Evolutionary conservation across 164 flowering plant species (phyloP), one percentile per base, ranked within the genome.

Genomic region (Umbilicus rupestris): DNA sequence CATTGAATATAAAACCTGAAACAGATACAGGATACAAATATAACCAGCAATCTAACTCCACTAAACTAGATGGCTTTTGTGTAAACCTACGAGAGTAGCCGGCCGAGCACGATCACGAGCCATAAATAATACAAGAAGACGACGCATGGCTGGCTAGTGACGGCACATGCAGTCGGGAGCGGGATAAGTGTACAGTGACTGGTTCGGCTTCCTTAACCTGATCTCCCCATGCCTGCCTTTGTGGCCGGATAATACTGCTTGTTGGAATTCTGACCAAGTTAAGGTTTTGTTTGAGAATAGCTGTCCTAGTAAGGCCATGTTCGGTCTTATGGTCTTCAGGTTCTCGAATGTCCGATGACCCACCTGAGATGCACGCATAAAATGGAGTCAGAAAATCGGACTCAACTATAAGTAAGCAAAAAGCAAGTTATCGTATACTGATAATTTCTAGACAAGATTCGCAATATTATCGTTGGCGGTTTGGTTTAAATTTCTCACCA

Each of bases 131-230:
- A n/a, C n/a, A n/a, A n/a, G n/a, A n/a, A n/a, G n/a, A n/a, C n/a
- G n/a, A n/a, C n/a, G n/a, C n/a, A n/a, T n/a, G n/a, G n/a, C n/a
- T n/a, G 55, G 47, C 70, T 78, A 85, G 31, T 70, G 86, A 59
- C 65, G 80, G 77, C 99, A 94, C 95, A 94, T 87, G 78, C 99
- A 94, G 71, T 87, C 98, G 10, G 98, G 97, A 68, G 86, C 90
- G 39, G 98, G 99, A 71, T 91, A 94, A 30, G 97, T 94, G 62
- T 94, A 94, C 29, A 94, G 75, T 22, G 99, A 94, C 68, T 94
- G 95, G 63, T 82, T 77, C 7, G 81, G 76, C 66, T 86, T 89
- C 65, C 87, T 79, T 41, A 82, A 17, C 66, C 87, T 81, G 76
- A 91, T 78, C 68, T 89, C 82, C 31, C 97, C 99, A 72, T 87